Evolutionary conservation across 1,284 basidiomycete genomes (phyloP), one percentile per base, ranked within the genome.

Genomic region (Chalciporus sp.): DNA sequence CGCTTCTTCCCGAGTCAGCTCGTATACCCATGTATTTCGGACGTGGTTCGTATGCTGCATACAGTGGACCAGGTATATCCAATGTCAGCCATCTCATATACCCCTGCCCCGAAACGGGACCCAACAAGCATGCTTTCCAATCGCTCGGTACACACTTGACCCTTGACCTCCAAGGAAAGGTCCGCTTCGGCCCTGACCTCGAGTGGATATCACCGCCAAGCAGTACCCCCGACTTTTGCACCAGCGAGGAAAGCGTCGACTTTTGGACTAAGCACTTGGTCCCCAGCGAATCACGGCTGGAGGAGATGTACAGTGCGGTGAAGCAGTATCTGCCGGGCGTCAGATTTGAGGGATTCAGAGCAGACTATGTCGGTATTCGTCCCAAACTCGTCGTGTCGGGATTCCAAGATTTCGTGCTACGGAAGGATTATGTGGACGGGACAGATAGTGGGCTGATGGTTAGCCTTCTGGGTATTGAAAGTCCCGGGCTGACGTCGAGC

Each of bases 181-280:
- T 99, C 48, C 84, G 86, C 23, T 99, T 99, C 69, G 96, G 96
- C 0, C 97, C 96, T 3, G 95, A 98, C 66, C 80, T 95, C 8
- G 90, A 98, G 67, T 94, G 92, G 86, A 78, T 98, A 64, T 79
- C 81, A 6, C 81, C 84, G 1, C 77, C 79, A 54, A 41, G 59
- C 9, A 65, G 70, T 16, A 68, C 72, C 44, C 72, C 37, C 2
- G 64, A 70, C 23, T 62, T 64, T 52, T 58, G 59, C 41, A 42
- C 23, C 35, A 65, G 81, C 17, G 78, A 82, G 42, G 72, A 75
- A 10, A 74, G 80, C 45, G 72, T 78, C 1, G 89, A 94, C 60
- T 94, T 91, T 68, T 96, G 94, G 94, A 76, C 75, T 41, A 73
- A 74, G 39, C 79, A 88, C 65, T 75, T 96, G 27, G 73, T 82